Evolutionary conservation across 331 rosid genomes (phyloP), one percentile per base, ranked within the genome.

Genomic region (Erythrophleum ivorense): DNA sequence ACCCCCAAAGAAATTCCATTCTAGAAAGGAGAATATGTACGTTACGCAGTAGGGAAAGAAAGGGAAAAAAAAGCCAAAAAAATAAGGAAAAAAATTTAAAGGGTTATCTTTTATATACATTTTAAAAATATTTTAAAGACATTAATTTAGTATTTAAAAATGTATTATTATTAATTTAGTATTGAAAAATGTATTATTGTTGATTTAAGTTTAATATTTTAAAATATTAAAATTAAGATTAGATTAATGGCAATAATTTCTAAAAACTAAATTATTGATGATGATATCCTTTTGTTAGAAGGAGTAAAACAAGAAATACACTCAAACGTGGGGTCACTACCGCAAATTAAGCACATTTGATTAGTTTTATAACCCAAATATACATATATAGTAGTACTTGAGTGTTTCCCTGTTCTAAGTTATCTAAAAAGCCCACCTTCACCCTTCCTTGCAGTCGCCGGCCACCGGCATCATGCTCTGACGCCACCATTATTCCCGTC

Each of bases 401-500:
- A 34, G 73, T n/a, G 69, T 60, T 68, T 76, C 71, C 52, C 55
- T 52, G 79, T 46, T 76, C 83, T 75, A 80, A 81, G 81, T 79
- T 76, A 58, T 68, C 82, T 29, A 40, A 71, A 46, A 49, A 63
- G 75, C 52, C 40, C 34, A 29, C 63, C 50, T 48, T 43, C 65
- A 2, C 71, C 80, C 71, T 81, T 59, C 60, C 62, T 33, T 31
- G 29, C 72, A 11, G 19, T 83, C 85, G 90, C 89, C 89, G 88
- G 87, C 33, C 41, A 24, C 77, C 88, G 90, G 87, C 86, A 59
- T 24, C 40, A 86, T 89, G 89, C 84, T 85, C 59, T 59, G 80
- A 55, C 85, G 83, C 77, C 59, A 54, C 57, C 57, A 1, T 5
- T 13, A 50, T 71, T 79, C 57, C 83, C 84, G 82, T 60, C 66